These are phyloP conservation scores for Lactifluus piperatus DNA, from an alignment of 768 basidiomycete species.

Conservation along the genomic window DNA sequence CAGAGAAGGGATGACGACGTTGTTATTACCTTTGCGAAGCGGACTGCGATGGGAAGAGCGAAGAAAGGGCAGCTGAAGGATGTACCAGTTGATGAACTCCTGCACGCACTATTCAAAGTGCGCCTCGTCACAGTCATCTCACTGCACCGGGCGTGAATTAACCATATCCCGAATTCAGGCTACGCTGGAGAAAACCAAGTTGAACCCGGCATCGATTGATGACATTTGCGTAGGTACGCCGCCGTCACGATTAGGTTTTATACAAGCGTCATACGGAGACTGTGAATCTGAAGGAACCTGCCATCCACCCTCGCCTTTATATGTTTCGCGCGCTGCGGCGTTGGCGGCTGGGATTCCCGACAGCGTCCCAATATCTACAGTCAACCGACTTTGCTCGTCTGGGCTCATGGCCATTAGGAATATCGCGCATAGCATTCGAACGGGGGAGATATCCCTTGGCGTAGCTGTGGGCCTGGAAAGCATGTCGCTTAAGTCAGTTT, in stretches of 20 bases:
- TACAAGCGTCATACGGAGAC: not conserved
- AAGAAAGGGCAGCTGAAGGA: conserved; percentile 94
- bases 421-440: conserved; percentile 80
- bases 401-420: conserved; percentile 89
- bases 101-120: conserved; percentile 76
- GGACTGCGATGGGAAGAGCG: conserved; percentile 81
- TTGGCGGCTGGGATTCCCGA: conserved; percentile 85
- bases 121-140: conserved; percentile 1
- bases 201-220: conserved; percentile 65
- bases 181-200: conserved; percentile 51
- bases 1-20: conserved; percentile 76
- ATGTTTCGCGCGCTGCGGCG: conserved; percentile 78
- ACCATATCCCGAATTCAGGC: conserved; percentile 36
- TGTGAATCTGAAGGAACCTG: conserved; percentile 50
- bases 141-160: not conserved
- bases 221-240: conserved; percentile 75
- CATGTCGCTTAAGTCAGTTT: conserved; percentile 64
- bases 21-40: conserved; percentile 82
- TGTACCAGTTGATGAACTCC: conserved; percentile 75
- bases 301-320: conserved; percentile 74
- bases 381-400: conserved; percentile 92
- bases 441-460: conserved; percentile 79
- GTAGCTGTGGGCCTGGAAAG: conserved; percentile 78
- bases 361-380: conserved; percentile 76
- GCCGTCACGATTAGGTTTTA: not conserved